Percentiles rank a stretch among this genome's conserved stretches.
Evolutionary conservation across 2,329 filamentous ascomycete species (phyloP).

Genomic region (Cladophialophora chaetospira): DNA sequence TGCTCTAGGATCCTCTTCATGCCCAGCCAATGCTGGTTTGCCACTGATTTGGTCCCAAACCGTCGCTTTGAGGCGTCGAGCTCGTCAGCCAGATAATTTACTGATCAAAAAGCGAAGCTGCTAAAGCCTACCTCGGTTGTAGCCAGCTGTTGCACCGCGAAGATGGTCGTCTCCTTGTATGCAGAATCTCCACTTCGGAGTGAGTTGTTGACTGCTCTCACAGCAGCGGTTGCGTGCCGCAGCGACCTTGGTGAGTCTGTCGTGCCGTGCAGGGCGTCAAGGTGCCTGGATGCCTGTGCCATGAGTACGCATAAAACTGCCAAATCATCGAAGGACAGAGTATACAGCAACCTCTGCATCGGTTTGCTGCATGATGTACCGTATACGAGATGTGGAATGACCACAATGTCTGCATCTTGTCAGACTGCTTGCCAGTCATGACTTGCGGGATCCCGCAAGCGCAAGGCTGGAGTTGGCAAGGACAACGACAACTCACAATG

Average conservation of each 20-base stretch:
- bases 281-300: neutral
- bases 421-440: neutral
- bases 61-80: neutral
- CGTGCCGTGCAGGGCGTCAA: conserved; percentile 1
- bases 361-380: neutral
- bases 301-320: neutral
- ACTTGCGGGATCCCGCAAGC: too few relatives aligned
- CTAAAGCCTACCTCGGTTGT: neutral
- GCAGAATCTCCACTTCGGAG: neutral
- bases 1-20: conserved; percentile 3
- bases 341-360: neutral
- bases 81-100: too few relatives aligned
- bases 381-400: neutral
- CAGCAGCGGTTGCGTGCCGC: neutral
- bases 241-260: neutral
- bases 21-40: conserved; percentile 3
- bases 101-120: too few relatives aligned
- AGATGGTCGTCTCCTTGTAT: neutral
- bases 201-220: neutral
- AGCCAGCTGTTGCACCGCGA: neutral
- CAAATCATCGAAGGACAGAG: neutral
- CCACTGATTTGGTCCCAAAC: neutral
- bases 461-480: neutral
- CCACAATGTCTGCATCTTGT: neutral
- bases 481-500: neutral